A percentile compares a stretch with the other conserved stretches of the same genome.
Evolutionary conservation across 1,139 yeast species (phyloP).

Genomic region (Blastobotrys apis): DNA sequence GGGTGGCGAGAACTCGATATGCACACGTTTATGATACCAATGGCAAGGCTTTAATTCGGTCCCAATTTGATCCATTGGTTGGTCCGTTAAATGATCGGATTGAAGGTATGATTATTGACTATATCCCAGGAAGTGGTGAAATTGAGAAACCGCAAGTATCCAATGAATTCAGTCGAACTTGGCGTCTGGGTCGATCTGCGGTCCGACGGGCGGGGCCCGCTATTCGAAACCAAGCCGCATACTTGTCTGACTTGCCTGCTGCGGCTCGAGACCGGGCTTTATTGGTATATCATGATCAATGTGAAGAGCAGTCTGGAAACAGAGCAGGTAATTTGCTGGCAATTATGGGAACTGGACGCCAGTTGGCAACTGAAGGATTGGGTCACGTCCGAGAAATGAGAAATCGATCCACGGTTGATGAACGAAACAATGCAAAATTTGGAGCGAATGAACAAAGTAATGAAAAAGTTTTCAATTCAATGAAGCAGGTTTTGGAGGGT

Average conservation of each 20-base stretch:
- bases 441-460: not conserved
- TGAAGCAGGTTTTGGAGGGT: too few species aligned
- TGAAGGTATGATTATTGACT: conserved; percentile 43
- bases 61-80: conserved; percentile 59
- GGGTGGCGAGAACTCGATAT: conserved; percentile 33
- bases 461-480: not conserved
- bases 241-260: conserved; percentile 24
- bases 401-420: not conserved
- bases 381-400: conserved; percentile 1
- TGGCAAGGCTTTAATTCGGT: conserved; percentile 58
- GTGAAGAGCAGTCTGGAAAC: conserved; percentile 23
- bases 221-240: conserved; percentile 27
- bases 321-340: conserved; percentile 21
- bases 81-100: conserved; percentile 56
- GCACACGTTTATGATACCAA: conserved; percentile 46
- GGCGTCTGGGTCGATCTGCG: conserved; percentile 32
- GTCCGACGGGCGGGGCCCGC: conserved; percentile 35
- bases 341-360: conserved; percentile 24
- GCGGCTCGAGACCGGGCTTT: conserved; percentile 28
- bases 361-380: conserved; percentile 21
- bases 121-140: conserved; percentile 40
- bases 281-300: conserved; percentile 30
- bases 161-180: conserved; percentile 34
- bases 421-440: not conserved
- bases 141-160: conserved; percentile 36